Conservation (phyloP, 306 rosid species). For the Purshia tridentata region DNA sequence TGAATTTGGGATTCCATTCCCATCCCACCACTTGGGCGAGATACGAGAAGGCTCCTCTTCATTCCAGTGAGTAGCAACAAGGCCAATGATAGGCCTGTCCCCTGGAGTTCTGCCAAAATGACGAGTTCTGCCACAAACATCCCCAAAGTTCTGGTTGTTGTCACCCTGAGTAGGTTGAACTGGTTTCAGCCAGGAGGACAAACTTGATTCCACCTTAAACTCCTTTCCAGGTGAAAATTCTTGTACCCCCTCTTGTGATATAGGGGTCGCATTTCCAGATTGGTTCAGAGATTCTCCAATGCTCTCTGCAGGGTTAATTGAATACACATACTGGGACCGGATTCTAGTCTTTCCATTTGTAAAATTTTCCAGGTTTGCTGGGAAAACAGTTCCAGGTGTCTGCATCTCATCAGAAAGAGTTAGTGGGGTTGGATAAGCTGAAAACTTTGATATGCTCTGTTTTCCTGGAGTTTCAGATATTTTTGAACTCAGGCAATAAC, state of each 20-base stretch:
- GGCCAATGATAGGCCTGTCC: slow-evolving; percentile 71
- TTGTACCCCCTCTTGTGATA: slow-evolving; percentile 31
- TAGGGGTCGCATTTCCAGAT: slow-evolving; percentile 41
- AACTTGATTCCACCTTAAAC: slow-evolving; percentile 56
- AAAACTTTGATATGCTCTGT: slow-evolving; percentile 48
- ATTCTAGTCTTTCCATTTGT: slow-evolving; percentile 52
- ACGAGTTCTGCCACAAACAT: slow-evolving; percentile 26
- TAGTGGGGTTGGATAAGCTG: slow-evolving; percentile 76
- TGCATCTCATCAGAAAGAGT: slow-evolving; percentile 83
- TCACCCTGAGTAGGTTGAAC: slow-evolving; percentile 38
- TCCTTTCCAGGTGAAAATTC: slow-evolving; percentile 37
- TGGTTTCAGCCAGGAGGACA: slow-evolving; percentile 67
- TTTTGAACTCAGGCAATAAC: slow-evolving; percentile 33
- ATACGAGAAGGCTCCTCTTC: slow-evolving; percentile 51
- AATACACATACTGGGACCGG: slow-evolving; percentile 69
- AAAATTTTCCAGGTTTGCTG: slow-evolving; percentile 51
- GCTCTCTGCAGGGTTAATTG: slow-evolving; percentile 46
- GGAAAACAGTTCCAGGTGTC: slow-evolving; percentile 92
- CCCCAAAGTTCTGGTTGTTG: slow-evolving; percentile 28
- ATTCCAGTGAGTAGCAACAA: slow-evolving; percentile 76
- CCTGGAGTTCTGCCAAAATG: slow-evolving; percentile 50
- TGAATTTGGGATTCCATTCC: slow-evolving; percentile 89
- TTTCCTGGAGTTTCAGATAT: slow-evolving; percentile 42
- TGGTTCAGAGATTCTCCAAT: slow-evolving; percentile 41
- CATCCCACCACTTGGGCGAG: slow-evolving; percentile 76